Evolutionary conservation across 2,329 filamentous ascomycete species (phyloP).

Genomic region (Pseudogymnoascus sp.): DNA sequence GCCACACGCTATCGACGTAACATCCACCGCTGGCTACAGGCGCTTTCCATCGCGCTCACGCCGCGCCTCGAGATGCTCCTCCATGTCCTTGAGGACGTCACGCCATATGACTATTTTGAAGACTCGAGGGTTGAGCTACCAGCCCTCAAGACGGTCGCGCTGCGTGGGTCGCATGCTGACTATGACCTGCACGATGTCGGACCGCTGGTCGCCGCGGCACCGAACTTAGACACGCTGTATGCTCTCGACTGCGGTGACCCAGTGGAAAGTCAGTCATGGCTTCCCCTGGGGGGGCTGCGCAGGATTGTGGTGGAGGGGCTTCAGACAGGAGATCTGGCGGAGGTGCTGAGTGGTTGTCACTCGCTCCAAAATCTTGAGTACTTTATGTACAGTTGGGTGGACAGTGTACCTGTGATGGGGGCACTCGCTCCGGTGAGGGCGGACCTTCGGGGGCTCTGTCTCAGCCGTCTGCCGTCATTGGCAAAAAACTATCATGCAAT

Average conservation of each 20-base stretch:
- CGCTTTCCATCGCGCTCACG: background rate
- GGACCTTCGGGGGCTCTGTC: background rate
- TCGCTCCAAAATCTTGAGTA: background rate
- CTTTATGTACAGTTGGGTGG: background rate
- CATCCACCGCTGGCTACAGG: background rate
- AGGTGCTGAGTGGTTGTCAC: background rate
- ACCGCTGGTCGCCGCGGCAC: background rate
- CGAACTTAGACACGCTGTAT: background rate
- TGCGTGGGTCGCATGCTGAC: background rate
- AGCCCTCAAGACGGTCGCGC: background rate
- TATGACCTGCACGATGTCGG: background rate
- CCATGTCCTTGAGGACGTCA: background rate
- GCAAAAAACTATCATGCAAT: too few relatives aligned
- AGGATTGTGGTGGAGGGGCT: background rate
- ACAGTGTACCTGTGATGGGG: background rate
- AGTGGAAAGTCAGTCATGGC: background rate
- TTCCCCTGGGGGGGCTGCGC: background rate
- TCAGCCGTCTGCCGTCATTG: background rate
- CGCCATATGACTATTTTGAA: background rate
- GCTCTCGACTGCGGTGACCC: background rate
- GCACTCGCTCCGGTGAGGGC: background rate
- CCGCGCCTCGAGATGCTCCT: background rate
- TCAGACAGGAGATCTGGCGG: background rate
- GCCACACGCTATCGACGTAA: background rate
- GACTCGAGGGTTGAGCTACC: background rate